Base-by-base conservation (phyloP, 495 filamentous ascomycete genomes). In the Aspergillus ostianus region DNA sequence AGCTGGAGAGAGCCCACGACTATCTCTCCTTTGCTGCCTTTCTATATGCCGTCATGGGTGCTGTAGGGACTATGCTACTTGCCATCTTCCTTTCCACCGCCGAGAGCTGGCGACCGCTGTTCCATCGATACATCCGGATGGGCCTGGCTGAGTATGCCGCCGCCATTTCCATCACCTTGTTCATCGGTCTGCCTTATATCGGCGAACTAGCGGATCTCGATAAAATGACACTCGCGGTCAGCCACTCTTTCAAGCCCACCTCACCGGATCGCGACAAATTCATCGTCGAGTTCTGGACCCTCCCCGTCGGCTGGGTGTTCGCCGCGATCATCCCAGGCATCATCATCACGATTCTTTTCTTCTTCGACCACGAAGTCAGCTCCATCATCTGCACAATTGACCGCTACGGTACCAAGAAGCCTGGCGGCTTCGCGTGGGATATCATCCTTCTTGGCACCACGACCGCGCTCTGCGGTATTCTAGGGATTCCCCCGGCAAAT, bases 361-460 rank as follows among this genome's bases (percentile, higher is more conserved):
- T 88, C 73, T 90, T 90, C 63, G 87, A 90, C 57, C 87, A 89
- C 55, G 87, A 90, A 64, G 85, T 90, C 23, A 87, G 84, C 65
- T 89, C 85, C n/a, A 90, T 90, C 56, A 89, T 89, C 51, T 88
- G 86, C 64, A 90, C 87, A 0, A 80, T 88, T 55, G 80, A 84
- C 19, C 81, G 85, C 18, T 89, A 90, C 65, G 86, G 87, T 6
- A 84, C 84, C 3, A 75, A 73, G 47, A 89, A 89, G 59, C 86
- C 85, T 2, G 82, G 84, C 4, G 87, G 87, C 0, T 89, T 87
- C 59, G 86, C 87, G 2, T 89, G 87, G 87, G 87, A 89, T 60
- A 84, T 89, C 17, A 74, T 83, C 7, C 73, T 90, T 5, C 80
- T 90, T 0, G 87, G 87, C n/a, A 82, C 79, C 7, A 90, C 87